phyloP scores from a whole-genome alignment of 106 monocot genomes.

The Apostasia ramifera region DNA sequence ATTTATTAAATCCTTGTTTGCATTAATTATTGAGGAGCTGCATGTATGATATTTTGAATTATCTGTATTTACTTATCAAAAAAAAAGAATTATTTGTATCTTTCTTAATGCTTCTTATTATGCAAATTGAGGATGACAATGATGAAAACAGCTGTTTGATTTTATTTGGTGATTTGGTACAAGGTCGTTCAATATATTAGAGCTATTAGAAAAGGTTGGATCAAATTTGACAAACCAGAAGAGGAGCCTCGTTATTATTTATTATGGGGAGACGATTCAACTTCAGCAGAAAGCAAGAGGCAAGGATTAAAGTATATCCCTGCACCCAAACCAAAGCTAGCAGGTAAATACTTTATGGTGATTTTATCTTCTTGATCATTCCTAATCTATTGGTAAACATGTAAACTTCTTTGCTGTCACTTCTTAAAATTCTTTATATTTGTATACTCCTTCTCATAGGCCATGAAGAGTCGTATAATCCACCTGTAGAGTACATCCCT shows the following conservation, averaged over 20 bases:
- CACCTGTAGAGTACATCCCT: constrained; percentile 92
- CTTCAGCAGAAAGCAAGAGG: constrained; percentile 51
- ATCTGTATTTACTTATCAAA: too few species aligned
- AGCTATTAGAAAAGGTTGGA: constrained; percentile 86
- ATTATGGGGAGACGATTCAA: constrained; percentile 85
- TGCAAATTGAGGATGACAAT: too few species aligned
- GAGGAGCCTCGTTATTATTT: constrained; percentile 59
- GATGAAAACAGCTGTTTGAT: not conserved
- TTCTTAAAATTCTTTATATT: not conserved
- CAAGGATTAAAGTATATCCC: constrained; percentile 76
- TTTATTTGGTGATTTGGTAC: constrained; percentile 9
- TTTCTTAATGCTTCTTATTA: too few species aligned
- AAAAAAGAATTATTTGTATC: too few species aligned
- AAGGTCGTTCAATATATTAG: constrained; percentile 88
- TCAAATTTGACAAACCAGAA: constrained; percentile 86
- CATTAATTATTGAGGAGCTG: too few species aligned
- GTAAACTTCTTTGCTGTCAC: not conserved
- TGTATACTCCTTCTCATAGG: constrained; percentile 31
- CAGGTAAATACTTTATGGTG: constrained; percentile 34
- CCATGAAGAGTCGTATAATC: constrained; percentile 93
- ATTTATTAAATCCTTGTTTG: too few species aligned
- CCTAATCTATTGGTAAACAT: too few species aligned
- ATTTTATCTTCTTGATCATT: not conserved
- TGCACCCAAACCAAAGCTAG: constrained; percentile 78
- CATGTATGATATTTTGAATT: too few species aligned